Evolutionary conservation across 306 rosid species (phyloP).

Genomic region (Corylus heterophylla): DNA sequence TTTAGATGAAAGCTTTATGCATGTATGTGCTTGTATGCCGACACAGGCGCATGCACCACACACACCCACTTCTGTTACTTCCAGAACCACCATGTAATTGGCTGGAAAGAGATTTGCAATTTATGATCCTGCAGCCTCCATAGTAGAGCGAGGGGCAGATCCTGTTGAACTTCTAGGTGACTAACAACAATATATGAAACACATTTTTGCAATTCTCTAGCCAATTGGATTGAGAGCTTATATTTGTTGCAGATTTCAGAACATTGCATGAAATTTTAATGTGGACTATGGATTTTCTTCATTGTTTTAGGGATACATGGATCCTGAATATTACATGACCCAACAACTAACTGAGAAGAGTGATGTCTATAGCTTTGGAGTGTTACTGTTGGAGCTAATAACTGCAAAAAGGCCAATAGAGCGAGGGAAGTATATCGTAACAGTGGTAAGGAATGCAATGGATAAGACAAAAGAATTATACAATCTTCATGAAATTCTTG

Average conservation of each 20-base stretch:
- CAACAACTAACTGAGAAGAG: constrained; percentile 45
- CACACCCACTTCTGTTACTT: too few relatives aligned
- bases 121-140: not conserved
- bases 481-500: constrained; percentile 34
- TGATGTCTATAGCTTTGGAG: constrained; percentile 51
- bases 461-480: constrained; percentile 30
- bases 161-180: too few relatives aligned
- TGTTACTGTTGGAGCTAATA: constrained; percentile 42
- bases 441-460: constrained; percentile 28
- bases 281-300: not conserved
- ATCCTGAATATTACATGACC: constrained; percentile 48
- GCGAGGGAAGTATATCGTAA: constrained; percentile 37
- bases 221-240: not conserved
- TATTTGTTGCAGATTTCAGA: not conserved
- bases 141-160: not conserved
- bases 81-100: not conserved
- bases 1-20: too few relatives aligned
- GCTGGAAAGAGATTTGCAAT: not conserved
- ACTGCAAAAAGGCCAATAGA: constrained; percentile 42
- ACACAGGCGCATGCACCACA: too few relatives aligned
- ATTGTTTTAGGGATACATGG: constrained; percentile 46
- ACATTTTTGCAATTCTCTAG: not conserved
- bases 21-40: too few relatives aligned
- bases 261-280: not conserved
- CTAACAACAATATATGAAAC: too few relatives aligned